A percentile compares a stretch with the other conserved stretches of the same genome.
These are phyloP conservation scores for Cercospora sojina DNA, from an alignment of 2,329 filamentous ascomycete species.

Conservation along the genomic window DNA sequence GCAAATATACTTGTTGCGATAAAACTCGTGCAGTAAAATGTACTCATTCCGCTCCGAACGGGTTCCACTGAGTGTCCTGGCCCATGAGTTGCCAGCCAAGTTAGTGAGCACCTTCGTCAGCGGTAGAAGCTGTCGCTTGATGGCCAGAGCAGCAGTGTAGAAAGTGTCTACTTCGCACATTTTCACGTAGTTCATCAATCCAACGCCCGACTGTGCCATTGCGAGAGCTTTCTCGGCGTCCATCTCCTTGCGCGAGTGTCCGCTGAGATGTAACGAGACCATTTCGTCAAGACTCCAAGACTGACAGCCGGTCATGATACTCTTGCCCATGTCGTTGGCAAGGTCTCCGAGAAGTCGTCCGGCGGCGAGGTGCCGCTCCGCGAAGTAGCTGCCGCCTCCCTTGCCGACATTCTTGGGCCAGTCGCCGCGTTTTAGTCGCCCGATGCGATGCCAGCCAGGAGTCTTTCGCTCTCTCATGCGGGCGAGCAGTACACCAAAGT, in stretches of 20 bases:
- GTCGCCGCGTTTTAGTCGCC: constrained; percentile 74
- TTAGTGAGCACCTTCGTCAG: constrained; percentile 95
- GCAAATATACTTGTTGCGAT: constrained; percentile 96
- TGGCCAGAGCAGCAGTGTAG: constrained; percentile 85
- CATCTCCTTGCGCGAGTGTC: constrained; percentile 73
- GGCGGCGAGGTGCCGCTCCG: constrained; percentile 83
- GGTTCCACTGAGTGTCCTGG: constrained; percentile 89
- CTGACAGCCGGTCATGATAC: constrained; percentile 93
- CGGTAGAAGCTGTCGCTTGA: constrained; percentile 87
- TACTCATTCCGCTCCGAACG: constrained; percentile 98
- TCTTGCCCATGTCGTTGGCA: constrained; percentile 95
- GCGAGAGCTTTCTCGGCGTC: constrained; percentile 86
- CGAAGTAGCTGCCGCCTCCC: constrained; percentile 85
- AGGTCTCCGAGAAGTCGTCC: constrained; percentile 90
- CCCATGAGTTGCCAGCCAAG: constrained; percentile 96
- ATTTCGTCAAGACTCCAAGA: constrained; percentile 98
- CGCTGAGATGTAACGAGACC: constrained; percentile 83
- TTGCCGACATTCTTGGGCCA: constrained; percentile 89
- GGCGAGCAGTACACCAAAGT: constrained; percentile 86
- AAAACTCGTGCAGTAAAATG: constrained; percentile 95
- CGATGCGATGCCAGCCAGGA: constrained; percentile 90
- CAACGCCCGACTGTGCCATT: constrained; percentile 74
- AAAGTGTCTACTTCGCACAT: constrained; percentile 96
- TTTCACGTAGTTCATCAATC: constrained; percentile 87
- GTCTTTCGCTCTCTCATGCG: constrained; percentile 87